These are phyloP conservation scores for Saccharomycopsis fermentans DNA, from an alignment of 805 yeast genomes.

Conservation along the genomic window DNA sequence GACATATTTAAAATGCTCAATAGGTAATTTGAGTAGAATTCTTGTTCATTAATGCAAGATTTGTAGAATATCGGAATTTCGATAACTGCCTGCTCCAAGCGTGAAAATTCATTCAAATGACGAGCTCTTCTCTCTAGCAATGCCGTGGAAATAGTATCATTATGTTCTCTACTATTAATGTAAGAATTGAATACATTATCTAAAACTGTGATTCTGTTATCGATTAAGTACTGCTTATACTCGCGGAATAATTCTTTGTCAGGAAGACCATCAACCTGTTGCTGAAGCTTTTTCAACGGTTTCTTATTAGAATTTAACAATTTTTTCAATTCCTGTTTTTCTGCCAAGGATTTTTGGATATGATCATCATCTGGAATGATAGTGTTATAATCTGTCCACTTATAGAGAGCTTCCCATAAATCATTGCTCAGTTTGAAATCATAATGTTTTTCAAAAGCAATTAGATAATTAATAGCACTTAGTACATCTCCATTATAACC, in stretches of 20 bases:
- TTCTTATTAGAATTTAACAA: not conserved
- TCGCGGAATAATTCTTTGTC: not conserved
- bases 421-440: not conserved
- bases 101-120: constrained; percentile 20
- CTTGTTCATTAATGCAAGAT: not conserved
- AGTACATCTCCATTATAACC: constrained; percentile 23
- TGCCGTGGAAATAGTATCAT: constrained; percentile 8
- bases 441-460: constrained; percentile 15
- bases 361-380: not conserved
- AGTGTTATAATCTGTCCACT: constrained; percentile 10
- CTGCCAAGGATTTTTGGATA: not conserved
- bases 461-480: constrained; percentile 23
- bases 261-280: not conserved
- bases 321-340: not conserved
- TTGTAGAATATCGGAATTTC: constrained; percentile 14
- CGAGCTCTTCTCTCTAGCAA: constrained; percentile 16
- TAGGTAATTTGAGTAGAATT: constrained; percentile 4
- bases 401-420: constrained; percentile 4
- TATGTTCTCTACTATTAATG: constrained; percentile 21
- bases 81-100: constrained; percentile 4
- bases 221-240: constrained; percentile 20
- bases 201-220: constrained; percentile 23
- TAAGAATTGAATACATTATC: constrained; percentile 21
- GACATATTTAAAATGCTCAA: constrained; percentile 5
- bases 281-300: not conserved